Conservation (phyloP, 805 yeast genomes). For the Hanseniaspora singularis region DNA sequence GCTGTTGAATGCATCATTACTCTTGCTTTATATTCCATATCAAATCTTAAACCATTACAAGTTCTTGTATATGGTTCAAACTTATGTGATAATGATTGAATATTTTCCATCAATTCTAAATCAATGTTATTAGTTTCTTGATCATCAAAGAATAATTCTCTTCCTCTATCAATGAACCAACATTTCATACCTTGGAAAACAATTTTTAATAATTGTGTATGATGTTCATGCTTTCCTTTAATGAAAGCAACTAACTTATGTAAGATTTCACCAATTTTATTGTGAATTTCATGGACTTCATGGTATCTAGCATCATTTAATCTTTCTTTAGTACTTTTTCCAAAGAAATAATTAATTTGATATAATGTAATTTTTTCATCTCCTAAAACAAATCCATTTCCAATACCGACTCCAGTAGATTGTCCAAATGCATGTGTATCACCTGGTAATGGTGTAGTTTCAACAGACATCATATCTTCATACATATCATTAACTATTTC, state of each 20-base stretch:
- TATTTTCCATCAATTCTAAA: conserved; percentile 42
- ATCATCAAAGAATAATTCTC: conserved; percentile 48
- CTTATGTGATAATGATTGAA: conserved; percentile 52
- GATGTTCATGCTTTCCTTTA: conserved; percentile 42
- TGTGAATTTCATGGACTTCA: conserved; percentile 49
- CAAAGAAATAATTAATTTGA: conserved; percentile 54
- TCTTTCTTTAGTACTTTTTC: conserved; percentile 39
- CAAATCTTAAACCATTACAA: conserved; percentile 61
- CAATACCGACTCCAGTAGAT: conserved; percentile 34
- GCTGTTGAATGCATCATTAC: conserved; percentile 59
- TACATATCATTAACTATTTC: conserved; percentile 24
- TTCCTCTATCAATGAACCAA: conserved; percentile 74
- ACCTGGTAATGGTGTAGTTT: conserved; percentile 32
- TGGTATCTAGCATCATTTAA: conserved; percentile 33
- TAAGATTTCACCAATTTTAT: conserved; percentile 48
- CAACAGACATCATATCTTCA: conserved; percentile 35
- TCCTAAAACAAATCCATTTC: conserved; percentile 44
- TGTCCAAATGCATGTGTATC: conserved; percentile 24
- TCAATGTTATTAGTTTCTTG: conserved; percentile 44
- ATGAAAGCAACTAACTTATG: conserved; percentile 46
- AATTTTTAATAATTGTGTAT: conserved; percentile 49
- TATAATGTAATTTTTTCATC: conserved; percentile 42
- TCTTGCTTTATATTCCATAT: conserved; percentile 63
- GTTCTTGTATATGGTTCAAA: conserved; percentile 67
- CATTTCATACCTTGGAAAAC: conserved; percentile 53